phyloP scores from a whole-genome alignment of 768 basidiomycete species.

The Mycena leptocephala region DNA sequence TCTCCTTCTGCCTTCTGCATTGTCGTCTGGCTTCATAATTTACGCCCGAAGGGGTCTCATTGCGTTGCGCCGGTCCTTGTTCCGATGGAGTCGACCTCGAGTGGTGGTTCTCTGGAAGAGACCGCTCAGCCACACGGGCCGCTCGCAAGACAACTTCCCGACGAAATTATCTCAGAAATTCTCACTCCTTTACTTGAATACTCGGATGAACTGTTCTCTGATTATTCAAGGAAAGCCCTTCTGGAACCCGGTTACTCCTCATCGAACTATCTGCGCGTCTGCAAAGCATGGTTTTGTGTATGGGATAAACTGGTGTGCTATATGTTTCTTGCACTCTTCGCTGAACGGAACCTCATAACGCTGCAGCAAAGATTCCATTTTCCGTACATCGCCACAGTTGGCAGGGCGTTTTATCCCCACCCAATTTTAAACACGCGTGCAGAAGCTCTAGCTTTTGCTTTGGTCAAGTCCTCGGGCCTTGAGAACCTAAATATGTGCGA shows the following conservation, averaged over 20 bases:
- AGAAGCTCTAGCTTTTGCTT: neutral
- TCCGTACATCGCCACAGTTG: neutral
- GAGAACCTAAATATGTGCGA: neutral
- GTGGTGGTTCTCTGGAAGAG: neutral
- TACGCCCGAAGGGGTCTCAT: too few relatives aligned
- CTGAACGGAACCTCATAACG: neutral
- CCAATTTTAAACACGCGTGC: neutral
- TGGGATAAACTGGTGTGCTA: conserved; percentile 14
- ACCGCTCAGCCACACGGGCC: too few relatives aligned
- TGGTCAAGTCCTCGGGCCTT: neutral
- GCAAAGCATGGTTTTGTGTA: conserved; percentile 27
- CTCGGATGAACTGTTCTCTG: conserved; percentile 20
- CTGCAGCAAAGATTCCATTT: neutral
- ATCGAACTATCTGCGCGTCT: conserved; percentile 20
- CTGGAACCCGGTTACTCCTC: conserved; percentile 3
- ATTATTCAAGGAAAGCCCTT: neutral
- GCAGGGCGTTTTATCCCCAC: too few relatives aligned
- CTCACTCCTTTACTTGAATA: conserved; percentile 12
- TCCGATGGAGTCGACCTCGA: too few relatives aligned
- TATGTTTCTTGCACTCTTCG: neutral
- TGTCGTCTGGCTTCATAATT: too few relatives aligned
- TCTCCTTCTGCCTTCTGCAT: too few relatives aligned
- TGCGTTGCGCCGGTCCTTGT: too few relatives aligned
- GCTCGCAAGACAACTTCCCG: neutral
- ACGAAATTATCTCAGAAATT: conserved; percentile 26